Conservation (phyloP, 1,284 basidiomycete genomes). For the Pseudozyma tsukubaensis region DNA sequence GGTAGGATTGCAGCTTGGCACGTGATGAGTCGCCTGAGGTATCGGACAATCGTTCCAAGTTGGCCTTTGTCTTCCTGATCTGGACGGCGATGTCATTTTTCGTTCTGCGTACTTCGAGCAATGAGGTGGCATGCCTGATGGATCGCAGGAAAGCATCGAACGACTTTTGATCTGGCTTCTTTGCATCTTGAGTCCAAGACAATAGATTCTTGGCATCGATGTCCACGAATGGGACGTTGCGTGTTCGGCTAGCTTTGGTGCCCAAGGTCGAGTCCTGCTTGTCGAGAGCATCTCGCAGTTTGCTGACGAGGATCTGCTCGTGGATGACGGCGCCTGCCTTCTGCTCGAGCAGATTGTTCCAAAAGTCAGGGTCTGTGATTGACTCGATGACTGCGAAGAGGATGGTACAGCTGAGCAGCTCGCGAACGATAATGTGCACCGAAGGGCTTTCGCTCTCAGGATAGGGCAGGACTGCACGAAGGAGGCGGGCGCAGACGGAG, state of each 20-base stretch:
- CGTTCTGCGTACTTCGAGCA: slow-evolving; percentile 53
- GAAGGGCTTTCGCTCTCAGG: slow-evolving; percentile 79
- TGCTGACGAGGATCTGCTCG: slow-evolving; percentile 78
- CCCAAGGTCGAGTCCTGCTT: slow-evolving; percentile 52
- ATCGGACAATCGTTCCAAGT: slow-evolving; percentile 37
- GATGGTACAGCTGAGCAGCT: slow-evolving; percentile 84
- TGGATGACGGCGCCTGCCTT: slow-evolving; percentile 87
- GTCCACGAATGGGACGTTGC: slow-evolving; percentile 18
- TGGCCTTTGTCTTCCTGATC: slow-evolving; percentile 54
- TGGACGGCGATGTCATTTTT: slow-evolving; percentile 54
- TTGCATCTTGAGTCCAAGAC: slow-evolving; percentile 31
- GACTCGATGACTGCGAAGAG: slow-evolving; percentile 89
- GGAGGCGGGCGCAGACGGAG: slow-evolving; percentile 76
- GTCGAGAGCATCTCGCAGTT: slow-evolving; percentile 72
- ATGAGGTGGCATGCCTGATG: slow-evolving; percentile 34
- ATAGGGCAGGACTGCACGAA: slow-evolving; percentile 80
- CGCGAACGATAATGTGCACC: slow-evolving; percentile 79
- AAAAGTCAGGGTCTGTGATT: slow-evolving; percentile 93
- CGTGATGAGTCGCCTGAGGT: slow-evolving; percentile 22
- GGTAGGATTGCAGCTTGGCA: slow-evolving; percentile 74
- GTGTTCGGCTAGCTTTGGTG: slow-evolving; percentile 13
- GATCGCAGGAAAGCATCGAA: slow-evolving; percentile 48
- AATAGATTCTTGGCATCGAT: slow-evolving; percentile 27
- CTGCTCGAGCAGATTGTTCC: slow-evolving; percentile 91
- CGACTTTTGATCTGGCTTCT: slow-evolving; percentile 42